Evolutionary conservation across 2,329 filamentous ascomycete genomes (phyloP).

Genomic region (Cryphonectria radicalis): DNA sequence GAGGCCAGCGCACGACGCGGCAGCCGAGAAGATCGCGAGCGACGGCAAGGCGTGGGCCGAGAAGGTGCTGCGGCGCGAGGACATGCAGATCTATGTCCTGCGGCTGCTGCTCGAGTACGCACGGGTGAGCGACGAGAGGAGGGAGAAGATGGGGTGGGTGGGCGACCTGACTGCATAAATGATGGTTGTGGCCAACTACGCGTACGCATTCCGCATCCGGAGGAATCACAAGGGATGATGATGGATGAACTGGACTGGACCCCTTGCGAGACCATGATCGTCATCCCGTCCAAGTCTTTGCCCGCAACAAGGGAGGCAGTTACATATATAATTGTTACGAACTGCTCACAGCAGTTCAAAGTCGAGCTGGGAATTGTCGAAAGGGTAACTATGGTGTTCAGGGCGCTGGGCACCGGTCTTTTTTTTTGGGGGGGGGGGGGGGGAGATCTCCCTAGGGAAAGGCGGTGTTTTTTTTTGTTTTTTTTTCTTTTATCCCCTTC

Average conservation of each 20-base stretch:
- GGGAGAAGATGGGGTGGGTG: slow-evolving; percentile 60
- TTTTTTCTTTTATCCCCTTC: background rate
- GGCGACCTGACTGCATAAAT: slow-evolving; percentile 46
- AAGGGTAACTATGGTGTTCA: background rate
- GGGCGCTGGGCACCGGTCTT: background rate
- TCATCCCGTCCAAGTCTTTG: background rate
- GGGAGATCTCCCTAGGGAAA: background rate
- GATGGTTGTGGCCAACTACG: background rate
- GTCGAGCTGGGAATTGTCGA: background rate
- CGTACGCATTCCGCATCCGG: background rate
- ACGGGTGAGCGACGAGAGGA: slow-evolving; percentile 54
- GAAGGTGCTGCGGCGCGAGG: slow-evolving; percentile 68
- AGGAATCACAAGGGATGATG: slow-evolving; percentile 12
- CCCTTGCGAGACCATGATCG: background rate
- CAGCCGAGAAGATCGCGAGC: slow-evolving; percentile 66
- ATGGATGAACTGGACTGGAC: background rate
- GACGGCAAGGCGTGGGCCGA: slow-evolving; percentile 72
- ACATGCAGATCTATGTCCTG: slow-evolving; percentile 74
- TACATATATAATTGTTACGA: background rate
- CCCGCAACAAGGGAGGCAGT: background rate
- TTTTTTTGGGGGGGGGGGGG: background rate
- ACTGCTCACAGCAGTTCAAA: background rate
- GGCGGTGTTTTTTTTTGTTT: background rate
- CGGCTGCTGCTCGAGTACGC: slow-evolving; percentile 68
- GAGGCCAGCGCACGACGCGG: slow-evolving; percentile 53